Percentiles rank a stretch among this genome's conserved stretches.
These are phyloP conservation scores for Cyclospora cayetanensis DNA, from an alignment of 169 alveolate genomes.

Conservation along the genomic window DNA sequence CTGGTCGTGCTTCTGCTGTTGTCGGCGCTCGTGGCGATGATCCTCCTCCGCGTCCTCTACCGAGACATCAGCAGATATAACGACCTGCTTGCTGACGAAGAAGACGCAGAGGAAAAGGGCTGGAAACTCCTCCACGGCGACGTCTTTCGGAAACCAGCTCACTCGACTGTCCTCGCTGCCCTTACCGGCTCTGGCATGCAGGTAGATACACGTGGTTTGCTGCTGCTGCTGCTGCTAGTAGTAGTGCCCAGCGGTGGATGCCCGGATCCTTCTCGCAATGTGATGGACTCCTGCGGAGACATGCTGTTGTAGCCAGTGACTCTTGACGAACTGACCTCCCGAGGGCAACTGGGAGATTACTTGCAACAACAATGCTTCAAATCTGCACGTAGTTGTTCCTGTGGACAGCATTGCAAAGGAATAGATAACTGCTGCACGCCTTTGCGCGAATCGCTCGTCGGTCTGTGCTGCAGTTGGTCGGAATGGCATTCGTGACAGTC, in stretches of 20 bases:
- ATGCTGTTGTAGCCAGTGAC: too few relatives aligned
- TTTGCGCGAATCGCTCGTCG: not conserved
- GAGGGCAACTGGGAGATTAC: too few relatives aligned
- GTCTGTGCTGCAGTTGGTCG: constrained; percentile 76
- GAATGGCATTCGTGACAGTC: constrained; percentile 83
- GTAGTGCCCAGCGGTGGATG: too few relatives aligned
- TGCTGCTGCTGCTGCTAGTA: too few relatives aligned
- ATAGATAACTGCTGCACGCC: too few relatives aligned
- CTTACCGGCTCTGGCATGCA: constrained; percentile 90
- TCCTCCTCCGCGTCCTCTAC: constrained; percentile 85
- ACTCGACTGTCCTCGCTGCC: constrained; percentile 82
- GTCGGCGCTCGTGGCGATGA: constrained; percentile 85
- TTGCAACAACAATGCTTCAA: too few relatives aligned
- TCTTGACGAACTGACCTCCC: too few relatives aligned
- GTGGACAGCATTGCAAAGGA: too few relatives aligned
- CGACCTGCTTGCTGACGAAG: constrained; percentile 81
- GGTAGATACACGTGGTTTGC: not conserved
- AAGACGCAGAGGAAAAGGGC: constrained; percentile 87
- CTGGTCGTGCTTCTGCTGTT: constrained; percentile 82
- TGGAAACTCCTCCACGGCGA: constrained; percentile 94
- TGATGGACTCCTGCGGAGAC: too few relatives aligned
- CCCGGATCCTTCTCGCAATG: too few relatives aligned
- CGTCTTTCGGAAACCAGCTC: constrained; percentile 90
- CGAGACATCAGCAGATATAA: constrained; percentile 88
- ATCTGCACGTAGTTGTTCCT: too few relatives aligned